phyloP scores from a whole-genome alignment of 163 green algal species.

The Volvox carteri region DNA sequence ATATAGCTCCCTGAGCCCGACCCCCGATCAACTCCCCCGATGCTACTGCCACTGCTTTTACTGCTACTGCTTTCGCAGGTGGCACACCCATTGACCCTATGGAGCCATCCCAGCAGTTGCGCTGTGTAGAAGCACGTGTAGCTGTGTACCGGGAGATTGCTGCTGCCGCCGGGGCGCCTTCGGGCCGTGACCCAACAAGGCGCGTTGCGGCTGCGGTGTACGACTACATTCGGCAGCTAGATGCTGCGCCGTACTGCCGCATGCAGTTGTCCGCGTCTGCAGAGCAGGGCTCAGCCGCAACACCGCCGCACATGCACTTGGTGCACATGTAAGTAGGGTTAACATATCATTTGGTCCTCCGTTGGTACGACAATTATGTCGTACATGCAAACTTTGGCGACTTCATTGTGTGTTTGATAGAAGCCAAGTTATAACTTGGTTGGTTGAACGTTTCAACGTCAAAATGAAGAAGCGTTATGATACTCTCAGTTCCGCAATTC shows the following conservation, averaged over 20 bases:
- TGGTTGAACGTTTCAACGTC: background rate
- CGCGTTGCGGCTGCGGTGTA: conserved; percentile 6
- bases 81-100: too few species aligned
- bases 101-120: too few species aligned
- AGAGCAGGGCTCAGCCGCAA: background rate
- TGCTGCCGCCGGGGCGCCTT: background rate
- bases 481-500: background rate
- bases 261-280: background rate
- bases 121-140: conserved; percentile 21
- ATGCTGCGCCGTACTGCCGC: conserved; percentile 31
- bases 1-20: too few species aligned
- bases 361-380: too few species aligned
- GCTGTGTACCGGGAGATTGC: conserved; percentile 34
- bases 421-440: background rate
- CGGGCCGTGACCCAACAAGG: background rate
- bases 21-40: too few species aligned
- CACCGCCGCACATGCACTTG: conserved; percentile 41
- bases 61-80: too few species aligned
- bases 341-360: too few species aligned
- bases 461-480: background rate
- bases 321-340: conserved; percentile 17
- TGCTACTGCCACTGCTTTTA: too few species aligned
- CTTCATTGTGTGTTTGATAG: background rate
- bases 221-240: conserved; percentile 19
- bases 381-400: background rate